Conservation (phyloP, 202 grass and related monocot genomes). For the Cymbopogon flexuosus region DNA sequence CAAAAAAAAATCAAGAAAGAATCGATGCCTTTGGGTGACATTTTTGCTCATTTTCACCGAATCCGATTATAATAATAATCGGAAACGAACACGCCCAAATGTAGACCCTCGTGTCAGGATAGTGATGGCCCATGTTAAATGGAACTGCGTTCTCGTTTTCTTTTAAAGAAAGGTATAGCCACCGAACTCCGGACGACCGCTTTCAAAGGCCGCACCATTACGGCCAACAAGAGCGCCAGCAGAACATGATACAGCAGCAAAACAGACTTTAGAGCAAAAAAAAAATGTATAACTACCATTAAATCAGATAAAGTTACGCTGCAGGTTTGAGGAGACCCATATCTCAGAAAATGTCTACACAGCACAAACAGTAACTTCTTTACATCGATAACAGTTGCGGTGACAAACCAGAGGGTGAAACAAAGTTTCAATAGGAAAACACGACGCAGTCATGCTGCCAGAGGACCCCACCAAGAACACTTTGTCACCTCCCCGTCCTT, state of each 20-base stretch:
- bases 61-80: too few relatives aligned
- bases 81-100: too few relatives aligned
- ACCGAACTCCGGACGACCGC: too few relatives aligned
- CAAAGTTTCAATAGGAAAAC: conserved; percentile 31
- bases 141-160: too few relatives aligned
- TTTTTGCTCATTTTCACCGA: too few relatives aligned
- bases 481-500: conserved; percentile 37
- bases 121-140: neutral
- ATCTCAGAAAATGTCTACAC: conserved; percentile 37
- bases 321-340: conserved; percentile 29
- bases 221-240: neutral
- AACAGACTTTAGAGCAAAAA: neutral
- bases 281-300: neutral
- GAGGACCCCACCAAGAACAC: conserved; percentile 19
- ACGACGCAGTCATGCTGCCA: conserved; percentile 13
- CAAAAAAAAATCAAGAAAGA: too few relatives aligned
- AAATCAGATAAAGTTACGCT: conserved; percentile 21
- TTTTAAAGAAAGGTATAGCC: too few relatives aligned
- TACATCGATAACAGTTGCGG: conserved; percentile 35
- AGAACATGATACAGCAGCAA: neutral
- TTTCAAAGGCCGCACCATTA: neutral
- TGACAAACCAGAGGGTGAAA: conserved; percentile 32
- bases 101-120: neutral
- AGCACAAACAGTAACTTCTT: conserved; percentile 37
- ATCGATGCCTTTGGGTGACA: too few relatives aligned